Conservation (phyloP, 2,329 filamentous ascomycete species). For the Grosmannia clavigera region DNA sequence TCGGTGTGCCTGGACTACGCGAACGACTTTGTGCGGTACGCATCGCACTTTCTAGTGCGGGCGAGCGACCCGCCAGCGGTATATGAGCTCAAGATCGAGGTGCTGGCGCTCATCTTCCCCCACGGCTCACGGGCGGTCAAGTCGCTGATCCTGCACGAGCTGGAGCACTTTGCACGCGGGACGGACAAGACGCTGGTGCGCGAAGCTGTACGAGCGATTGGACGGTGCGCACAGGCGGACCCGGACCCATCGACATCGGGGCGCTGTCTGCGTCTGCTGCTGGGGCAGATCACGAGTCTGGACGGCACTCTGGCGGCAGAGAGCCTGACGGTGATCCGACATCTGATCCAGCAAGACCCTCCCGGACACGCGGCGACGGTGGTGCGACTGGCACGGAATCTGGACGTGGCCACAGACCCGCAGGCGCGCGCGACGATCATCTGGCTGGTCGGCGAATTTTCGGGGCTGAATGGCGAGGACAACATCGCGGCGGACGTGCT, state of each 20-base stretch:
- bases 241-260: constrained; percentile 45
- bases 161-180: constrained; percentile 81
- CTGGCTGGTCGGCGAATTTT: constrained; percentile 93
- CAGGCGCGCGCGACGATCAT: constrained; percentile 89
- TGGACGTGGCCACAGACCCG: constrained; percentile 78
- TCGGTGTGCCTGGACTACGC: constrained; percentile 73
- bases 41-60: constrained; percentile 79
- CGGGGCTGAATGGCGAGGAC: constrained; percentile 64
- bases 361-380: constrained; percentile 72
- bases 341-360: constrained; percentile 87
- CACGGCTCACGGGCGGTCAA: constrained; percentile 64
- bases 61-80: constrained; percentile 68
- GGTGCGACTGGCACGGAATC: constrained; percentile 75
- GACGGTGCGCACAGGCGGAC: constrained; percentile 78
- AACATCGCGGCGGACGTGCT: constrained; percentile 91
- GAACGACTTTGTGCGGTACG: constrained; percentile 72
- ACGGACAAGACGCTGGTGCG: constrained; percentile 65
- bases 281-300: constrained; percentile 77
- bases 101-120: constrained; percentile 83
- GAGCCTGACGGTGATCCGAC: constrained; percentile 85
- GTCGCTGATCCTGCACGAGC: constrained; percentile 77
- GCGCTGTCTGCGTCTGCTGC: constrained; percentile 68
- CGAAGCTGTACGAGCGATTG: constrained; percentile 85
- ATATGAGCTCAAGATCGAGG: constrained; percentile 84
- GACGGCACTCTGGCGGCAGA: constrained; percentile 85